Evolutionary conservation across 208 protist genomes (phyloP).

Genomic region (Angomonas deanei): DNA sequence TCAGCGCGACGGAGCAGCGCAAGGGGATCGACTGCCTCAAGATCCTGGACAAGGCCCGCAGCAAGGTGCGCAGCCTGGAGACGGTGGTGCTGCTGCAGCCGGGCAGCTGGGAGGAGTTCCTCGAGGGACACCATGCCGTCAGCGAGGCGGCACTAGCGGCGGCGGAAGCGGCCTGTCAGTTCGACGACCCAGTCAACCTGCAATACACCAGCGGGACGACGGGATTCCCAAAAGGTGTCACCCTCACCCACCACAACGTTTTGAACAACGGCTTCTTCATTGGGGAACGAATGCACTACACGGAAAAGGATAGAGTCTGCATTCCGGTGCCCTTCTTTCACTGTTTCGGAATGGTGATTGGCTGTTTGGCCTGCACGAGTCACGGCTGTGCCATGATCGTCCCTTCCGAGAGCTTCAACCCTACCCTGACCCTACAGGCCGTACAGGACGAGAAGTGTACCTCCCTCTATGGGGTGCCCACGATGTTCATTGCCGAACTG

Average conservation of each 20-base stretch:
- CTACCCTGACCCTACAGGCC: neutral
- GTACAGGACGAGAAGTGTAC: neutral
- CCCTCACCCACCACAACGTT: neutral
- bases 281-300: neutral
- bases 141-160: too few relatives aligned
- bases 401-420: neutral
- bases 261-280: constrained; percentile 1
- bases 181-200: neutral
- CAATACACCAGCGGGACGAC: neutral
- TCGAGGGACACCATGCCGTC: too few relatives aligned
- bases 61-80: neutral
- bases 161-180: neutral
- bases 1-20: neutral
- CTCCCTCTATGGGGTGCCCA: neutral
- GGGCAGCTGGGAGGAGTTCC: neutral
- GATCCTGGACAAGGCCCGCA: neutral
- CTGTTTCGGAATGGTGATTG: neutral
- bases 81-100: neutral
- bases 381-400: neutral
- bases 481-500: neutral
- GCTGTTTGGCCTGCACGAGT: neutral
- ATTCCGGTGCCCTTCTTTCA: neutral
- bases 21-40: neutral
- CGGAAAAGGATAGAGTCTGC: neutral
- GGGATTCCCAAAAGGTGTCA: neutral